Percentiles rank a stretch among this genome's conserved stretches.
Evolutionary conservation across 1,284 basidiomycete genomes (phyloP).

Genomic region (Apiotrichum sp.): DNA sequence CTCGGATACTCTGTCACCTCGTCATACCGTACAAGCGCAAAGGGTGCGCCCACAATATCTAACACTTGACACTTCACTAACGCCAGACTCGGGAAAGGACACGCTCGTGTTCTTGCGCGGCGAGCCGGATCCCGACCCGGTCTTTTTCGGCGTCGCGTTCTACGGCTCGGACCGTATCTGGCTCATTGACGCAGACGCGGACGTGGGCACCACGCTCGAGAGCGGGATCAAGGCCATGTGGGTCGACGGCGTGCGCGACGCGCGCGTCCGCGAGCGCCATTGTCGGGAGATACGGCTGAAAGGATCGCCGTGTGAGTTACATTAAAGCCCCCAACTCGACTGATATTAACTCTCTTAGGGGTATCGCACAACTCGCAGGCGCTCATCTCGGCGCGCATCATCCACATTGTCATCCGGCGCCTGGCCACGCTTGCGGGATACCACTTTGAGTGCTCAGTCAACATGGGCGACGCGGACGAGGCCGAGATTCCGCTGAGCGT

Average conservation of each 20-base stretch:
- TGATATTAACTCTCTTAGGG: no score
- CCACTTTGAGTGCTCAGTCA: constrained; percentile 35
- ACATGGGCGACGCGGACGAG: constrained; percentile 39
- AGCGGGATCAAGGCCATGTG: constrained; percentile 40
- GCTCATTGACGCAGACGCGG: constrained; percentile 44
- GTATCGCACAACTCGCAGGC: constrained; percentile 24
- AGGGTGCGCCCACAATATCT: no score
- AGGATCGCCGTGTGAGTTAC: constrained; percentile 38
- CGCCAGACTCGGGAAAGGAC: constrained; percentile 40
- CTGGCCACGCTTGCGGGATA: constrained; percentile 18
- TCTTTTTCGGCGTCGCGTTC: constrained; percentile 42
- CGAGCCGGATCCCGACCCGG: constrained; percentile 39
- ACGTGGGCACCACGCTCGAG: constrained; percentile 40
- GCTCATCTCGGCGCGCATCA: constrained; percentile 38
- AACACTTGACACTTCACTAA: no score
- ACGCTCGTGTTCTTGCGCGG: constrained; percentile 33
- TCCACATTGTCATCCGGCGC: constrained; percentile 35
- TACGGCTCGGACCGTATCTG: constrained; percentile 39
- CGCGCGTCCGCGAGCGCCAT: constrained; percentile 37
- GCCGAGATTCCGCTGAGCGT: constrained; percentile 39
- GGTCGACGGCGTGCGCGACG: constrained; percentile 39
- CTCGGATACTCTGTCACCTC: constrained; percentile 34
- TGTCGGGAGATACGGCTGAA: constrained; percentile 39
- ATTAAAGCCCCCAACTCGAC: no score
- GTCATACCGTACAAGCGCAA: constrained; percentile 37